Conservation (phyloP, 1,284 basidiomycete genomes). For the Coriolopsis trogii region DNA sequence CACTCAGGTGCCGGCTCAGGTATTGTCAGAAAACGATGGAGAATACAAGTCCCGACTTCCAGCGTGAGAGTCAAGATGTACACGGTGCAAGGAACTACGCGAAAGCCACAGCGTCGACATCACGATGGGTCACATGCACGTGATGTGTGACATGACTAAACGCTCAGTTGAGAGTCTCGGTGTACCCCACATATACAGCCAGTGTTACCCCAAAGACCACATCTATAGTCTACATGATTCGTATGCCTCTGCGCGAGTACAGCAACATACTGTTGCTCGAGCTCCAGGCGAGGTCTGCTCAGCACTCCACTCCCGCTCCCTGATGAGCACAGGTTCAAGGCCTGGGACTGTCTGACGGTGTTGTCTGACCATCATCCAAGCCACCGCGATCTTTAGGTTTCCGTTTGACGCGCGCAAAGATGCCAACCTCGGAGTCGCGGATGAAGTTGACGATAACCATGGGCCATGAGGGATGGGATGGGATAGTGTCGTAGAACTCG, state of each 20-base stretch:
- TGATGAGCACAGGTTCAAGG: background rate
- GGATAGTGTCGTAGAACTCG: conserved; percentile 92
- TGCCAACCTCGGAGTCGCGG: conserved; percentile 81
- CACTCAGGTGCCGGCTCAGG: no score
- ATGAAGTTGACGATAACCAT: conserved; percentile 96
- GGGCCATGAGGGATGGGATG: conserved; percentile 90
- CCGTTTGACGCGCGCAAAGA: conserved; percentile 41
- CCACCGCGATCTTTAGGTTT: conserved; percentile 27
- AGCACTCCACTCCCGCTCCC: background rate
- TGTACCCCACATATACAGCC: background rate
- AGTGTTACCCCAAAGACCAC: background rate
- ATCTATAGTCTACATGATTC: conserved; percentile 1
- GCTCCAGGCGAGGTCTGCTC: background rate
- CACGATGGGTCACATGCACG: conserved; percentile 14
- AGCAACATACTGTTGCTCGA: no score
- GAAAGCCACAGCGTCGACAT: background rate
- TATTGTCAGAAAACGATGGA: background rate
- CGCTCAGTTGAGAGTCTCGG: background rate
- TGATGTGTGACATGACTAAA: conserved; percentile 13
- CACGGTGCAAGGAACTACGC: no score
- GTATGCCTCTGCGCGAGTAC: background rate
- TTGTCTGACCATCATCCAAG: background rate
- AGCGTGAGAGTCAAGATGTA: no score
- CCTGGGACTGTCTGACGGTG: background rate
- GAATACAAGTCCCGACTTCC: background rate